Percentiles rank a stretch among this genome's conserved stretches.
Evolutionary conservation across 495 filamentous ascomycete species (phyloP).

Genomic region (Tuber borchii): DNA sequence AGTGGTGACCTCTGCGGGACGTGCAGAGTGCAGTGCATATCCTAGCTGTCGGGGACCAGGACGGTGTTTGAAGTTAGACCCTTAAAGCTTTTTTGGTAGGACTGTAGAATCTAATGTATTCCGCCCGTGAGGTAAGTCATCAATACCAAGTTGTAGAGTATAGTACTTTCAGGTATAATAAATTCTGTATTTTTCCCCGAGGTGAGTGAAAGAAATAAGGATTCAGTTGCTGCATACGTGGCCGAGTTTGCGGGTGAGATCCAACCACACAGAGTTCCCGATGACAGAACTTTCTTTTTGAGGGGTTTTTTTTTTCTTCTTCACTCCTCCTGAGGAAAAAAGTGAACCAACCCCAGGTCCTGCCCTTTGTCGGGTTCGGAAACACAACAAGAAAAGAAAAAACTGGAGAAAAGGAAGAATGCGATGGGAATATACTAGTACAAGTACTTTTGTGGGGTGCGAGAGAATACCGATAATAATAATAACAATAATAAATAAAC

Average conservation of each 20-base stretch:
- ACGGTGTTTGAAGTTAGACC: background rate
- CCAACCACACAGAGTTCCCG: background rate
- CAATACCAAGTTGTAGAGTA: background rate
- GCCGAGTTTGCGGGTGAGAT: background rate
- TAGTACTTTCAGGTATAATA: background rate
- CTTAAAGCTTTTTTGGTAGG: background rate
- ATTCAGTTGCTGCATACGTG: slow-evolving; percentile 1
- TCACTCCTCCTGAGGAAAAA: background rate
- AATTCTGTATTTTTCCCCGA: background rate
- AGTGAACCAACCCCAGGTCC: background rate
- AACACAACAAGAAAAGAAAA: background rate
- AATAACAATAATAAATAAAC: background rate
- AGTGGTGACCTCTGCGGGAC: background rate
- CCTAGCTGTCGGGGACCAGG: background rate
- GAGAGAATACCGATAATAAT: background rate
- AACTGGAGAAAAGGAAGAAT: background rate
- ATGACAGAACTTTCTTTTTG: background rate
- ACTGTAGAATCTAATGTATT: background rate
- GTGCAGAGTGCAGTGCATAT: background rate
- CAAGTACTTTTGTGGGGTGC: background rate
- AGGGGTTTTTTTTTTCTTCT: background rate
- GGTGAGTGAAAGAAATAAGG: background rate
- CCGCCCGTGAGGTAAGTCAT: background rate
- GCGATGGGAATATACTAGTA: background rate
- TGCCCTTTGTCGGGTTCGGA: background rate